Evolutionary conservation across 345 rosid genomes (phyloP), one percentile per base, ranked within the genome.

Genomic region (Geranium brycei): DNA sequence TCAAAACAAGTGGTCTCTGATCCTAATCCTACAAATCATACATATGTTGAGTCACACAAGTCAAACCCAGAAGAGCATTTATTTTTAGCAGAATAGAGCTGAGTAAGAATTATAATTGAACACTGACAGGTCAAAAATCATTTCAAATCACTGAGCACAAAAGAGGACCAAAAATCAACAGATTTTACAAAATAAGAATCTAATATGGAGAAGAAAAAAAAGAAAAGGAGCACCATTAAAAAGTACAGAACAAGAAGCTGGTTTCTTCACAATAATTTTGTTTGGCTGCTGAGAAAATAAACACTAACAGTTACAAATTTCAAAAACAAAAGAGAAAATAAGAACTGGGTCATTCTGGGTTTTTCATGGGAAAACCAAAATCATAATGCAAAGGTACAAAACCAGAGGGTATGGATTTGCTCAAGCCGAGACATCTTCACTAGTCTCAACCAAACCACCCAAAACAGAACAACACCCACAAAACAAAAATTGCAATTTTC

Each of bases 381-480:
- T 3, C 59, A 57, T 17, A 57, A 57, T 57, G 59, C 59, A 57
- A 57, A 16, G 18, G 19, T 17, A 17, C 59, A 3, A 57, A 57
- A 16, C 19, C 59, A 4, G 41, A 4, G 41, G 41, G 4, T 35
- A 35, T 0, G 4, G 4, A 35, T 35, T 35, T 35, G 41, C 41
- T 35, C 41, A 35, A 7, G 7, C 41, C 10, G 41, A 35, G 41
- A 35, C 10, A 7, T 35, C 5, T 35, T 35, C 41, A 35, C 41
- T 1, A 35, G 41, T 35, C 41, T 35, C 41, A 35, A 3, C 41
- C 41, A 35, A 57, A 15, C 18, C 58, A 3, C 19, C 4, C 1
- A 15, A 56, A 72, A 40, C 31, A 53, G 68, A 19, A 67, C 51
- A 64, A 59, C 66, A 35, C 64, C 57, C 17, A 59, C 53, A 12